These are phyloP conservation scores for Sextonia rubra DNA, from an alignment of 164 flowering plant species.

Conservation along the genomic window DNA sequence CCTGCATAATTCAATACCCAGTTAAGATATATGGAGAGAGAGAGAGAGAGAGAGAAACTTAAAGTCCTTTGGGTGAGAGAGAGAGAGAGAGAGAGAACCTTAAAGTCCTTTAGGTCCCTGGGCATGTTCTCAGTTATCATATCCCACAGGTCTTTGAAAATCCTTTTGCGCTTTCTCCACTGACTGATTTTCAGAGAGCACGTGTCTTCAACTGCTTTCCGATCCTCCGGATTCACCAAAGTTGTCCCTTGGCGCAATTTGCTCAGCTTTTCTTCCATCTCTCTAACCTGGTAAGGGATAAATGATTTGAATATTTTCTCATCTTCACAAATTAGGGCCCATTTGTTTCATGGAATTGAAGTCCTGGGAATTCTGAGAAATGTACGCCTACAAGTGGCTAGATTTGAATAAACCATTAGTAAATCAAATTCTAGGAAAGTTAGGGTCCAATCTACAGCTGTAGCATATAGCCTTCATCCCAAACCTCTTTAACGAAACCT, in stretches of 20 bases:
- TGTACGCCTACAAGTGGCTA: too few species aligned
- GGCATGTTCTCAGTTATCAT: constrained; percentile 15
- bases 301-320: neutral
- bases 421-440: too few species aligned
- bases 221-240: constrained; percentile 33
- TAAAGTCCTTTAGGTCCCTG: constrained; percentile 60
- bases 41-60: constrained; percentile 47
- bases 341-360: too few species aligned
- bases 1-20: constrained; percentile 37
- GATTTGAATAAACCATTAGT: neutral
- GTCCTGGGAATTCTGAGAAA: too few species aligned
- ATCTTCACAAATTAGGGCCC: neutral
- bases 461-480: too few species aligned
- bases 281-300: constrained; percentile 23
- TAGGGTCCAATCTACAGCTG: too few species aligned
- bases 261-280: constrained; percentile 29
- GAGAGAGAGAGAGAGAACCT: constrained; percentile 38
- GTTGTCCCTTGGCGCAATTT: constrained; percentile 30
- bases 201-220: constrained; percentile 20
- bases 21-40: neutral
- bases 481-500: too few species aligned
- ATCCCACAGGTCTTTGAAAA: constrained; percentile 20
- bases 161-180: constrained; percentile 90
- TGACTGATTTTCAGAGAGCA: constrained; percentile 39
- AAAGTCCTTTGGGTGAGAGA: constrained; percentile 53